phyloP scores from a whole-genome alignment of 306 rosid species.

The Carpinus viminea region DNA sequence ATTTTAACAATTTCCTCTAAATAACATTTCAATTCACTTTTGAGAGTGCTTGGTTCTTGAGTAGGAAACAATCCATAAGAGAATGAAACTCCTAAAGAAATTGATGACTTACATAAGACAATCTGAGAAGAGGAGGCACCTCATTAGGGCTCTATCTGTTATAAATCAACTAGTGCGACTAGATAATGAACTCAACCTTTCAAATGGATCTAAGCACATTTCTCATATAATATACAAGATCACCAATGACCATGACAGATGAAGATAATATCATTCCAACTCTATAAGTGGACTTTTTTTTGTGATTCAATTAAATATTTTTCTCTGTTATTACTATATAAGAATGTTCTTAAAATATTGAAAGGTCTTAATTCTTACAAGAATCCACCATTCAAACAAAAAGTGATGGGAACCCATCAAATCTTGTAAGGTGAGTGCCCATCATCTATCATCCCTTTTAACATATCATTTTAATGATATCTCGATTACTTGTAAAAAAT shows the following conservation, averaged over 20 bases:
- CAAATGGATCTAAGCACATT: not conserved
- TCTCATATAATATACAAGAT: not conserved
- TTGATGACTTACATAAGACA: not conserved
- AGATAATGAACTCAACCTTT: not conserved
- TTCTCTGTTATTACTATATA: not conserved
- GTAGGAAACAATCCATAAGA: not conserved
- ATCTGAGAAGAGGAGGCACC: not conserved
- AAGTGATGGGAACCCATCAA: not conserved
- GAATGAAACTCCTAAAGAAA: not conserved
- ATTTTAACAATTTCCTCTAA: not conserved
- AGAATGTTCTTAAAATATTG: not conserved
- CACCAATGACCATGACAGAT: not conserved
- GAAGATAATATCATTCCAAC: not conserved
- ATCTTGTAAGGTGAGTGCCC: not conserved
- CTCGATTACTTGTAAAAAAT: not conserved
- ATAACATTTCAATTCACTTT: not conserved
- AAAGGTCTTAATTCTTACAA: not conserved
- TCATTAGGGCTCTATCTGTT: not conserved
- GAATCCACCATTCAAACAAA: not conserved
- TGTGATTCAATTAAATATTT: not conserved
- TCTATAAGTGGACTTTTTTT: not conserved
- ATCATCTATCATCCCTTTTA: not conserved
- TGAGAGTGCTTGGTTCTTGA: not conserved
- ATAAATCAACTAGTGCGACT: not conserved
- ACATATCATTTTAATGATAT: not conserved